Conservation (phyloP, 305 asterid species). For the Plantago rigida region DNA sequence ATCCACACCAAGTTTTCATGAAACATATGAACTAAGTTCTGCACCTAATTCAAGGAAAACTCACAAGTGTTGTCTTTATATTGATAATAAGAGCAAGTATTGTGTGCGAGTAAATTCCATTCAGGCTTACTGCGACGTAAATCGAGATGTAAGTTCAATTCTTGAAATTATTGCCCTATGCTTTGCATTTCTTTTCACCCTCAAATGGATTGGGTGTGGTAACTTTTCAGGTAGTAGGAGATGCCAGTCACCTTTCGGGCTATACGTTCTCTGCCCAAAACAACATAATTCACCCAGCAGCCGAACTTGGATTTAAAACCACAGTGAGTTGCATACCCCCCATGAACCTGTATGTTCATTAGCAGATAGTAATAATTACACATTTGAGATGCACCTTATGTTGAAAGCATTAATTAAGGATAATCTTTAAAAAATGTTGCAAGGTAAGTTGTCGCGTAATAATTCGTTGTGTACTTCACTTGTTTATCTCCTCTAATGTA, state of each 20-base stretch:
- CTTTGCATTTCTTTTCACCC: constrained; percentile 9
- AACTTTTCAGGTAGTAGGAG: constrained; percentile 66
- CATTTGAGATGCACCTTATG: constrained; percentile 13
- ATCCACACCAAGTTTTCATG: constrained; percentile 81
- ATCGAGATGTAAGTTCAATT: constrained; percentile 68
- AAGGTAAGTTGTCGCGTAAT: constrained; percentile 7
- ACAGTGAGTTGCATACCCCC: constrained; percentile 54
- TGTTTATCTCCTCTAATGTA: constrained; percentile 14
- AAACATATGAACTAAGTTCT: constrained; percentile 55
- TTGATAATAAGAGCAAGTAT: constrained; percentile 83
- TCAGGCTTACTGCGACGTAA: constrained; percentile 82
- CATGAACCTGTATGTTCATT: constrained; percentile 19
- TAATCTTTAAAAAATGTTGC: constrained; percentile 19
- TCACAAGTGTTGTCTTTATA: constrained; percentile 86
- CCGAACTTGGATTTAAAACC: constrained; percentile 73
- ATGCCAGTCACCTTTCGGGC: constrained; percentile 82
- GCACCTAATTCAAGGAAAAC: constrained; percentile 47
- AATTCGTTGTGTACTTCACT: constrained; percentile 12
- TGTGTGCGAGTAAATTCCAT: constrained; percentile 78
- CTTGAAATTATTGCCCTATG: constrained; percentile 20
- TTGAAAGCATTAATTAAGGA: constrained; percentile 10
- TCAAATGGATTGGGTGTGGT: not conserved
- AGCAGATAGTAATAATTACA: constrained; percentile 5
- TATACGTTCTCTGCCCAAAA: constrained; percentile 75
- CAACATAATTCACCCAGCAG: constrained; percentile 77